Evolutionary conservation across 1,139 yeast species (phyloP).

Genomic region (Waltiozyma sp.): DNA sequence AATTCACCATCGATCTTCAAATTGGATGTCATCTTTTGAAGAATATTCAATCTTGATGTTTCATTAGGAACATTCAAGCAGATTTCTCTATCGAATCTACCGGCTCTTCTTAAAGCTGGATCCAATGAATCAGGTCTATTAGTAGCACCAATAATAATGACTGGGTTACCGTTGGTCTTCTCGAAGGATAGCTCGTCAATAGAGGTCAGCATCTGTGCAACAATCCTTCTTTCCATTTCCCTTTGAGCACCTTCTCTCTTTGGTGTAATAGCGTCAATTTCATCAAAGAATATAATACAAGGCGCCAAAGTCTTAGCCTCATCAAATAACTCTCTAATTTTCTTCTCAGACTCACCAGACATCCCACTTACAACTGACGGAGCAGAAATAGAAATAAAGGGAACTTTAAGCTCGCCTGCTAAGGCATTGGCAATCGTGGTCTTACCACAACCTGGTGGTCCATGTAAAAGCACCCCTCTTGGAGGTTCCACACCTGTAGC

Average conservation of each 20-base stretch:
- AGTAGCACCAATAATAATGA: constrained; percentile 92
- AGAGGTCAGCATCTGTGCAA: constrained; percentile 85
- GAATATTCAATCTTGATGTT: constrained; percentile 63
- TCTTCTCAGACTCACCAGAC: constrained; percentile 98
- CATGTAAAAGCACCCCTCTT: constrained; percentile 88
- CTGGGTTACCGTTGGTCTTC: constrained; percentile 87
- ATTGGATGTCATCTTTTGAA: constrained; percentile 58
- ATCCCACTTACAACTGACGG: constrained; percentile 98
- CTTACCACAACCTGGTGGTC: constrained; percentile 99
- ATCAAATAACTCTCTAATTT: constrained; percentile 82
- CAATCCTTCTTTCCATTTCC: constrained; percentile 96
- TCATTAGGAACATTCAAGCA: constrained; percentile 90
- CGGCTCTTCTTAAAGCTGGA: constrained; percentile 93
- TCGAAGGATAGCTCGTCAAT: constrained; percentile 88
- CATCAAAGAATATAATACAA: constrained; percentile 85
- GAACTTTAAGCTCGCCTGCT: constrained; percentile 91
- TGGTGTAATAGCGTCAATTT: constrained; percentile 96
- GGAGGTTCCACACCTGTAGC: constrained; percentile 95
- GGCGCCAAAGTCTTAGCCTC: constrained; percentile 91
- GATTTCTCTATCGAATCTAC: constrained; percentile 92
- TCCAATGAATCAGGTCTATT: constrained; percentile 95
- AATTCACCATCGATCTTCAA: constrained; percentile 62
- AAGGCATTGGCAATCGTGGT: constrained; percentile 92
- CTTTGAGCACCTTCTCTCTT: constrained; percentile 97
- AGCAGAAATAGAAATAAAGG: constrained; percentile 84